Evolutionary conservation across 176 grass and related monocot species (phyloP).

Genomic region (Otatea glauca): DNA sequence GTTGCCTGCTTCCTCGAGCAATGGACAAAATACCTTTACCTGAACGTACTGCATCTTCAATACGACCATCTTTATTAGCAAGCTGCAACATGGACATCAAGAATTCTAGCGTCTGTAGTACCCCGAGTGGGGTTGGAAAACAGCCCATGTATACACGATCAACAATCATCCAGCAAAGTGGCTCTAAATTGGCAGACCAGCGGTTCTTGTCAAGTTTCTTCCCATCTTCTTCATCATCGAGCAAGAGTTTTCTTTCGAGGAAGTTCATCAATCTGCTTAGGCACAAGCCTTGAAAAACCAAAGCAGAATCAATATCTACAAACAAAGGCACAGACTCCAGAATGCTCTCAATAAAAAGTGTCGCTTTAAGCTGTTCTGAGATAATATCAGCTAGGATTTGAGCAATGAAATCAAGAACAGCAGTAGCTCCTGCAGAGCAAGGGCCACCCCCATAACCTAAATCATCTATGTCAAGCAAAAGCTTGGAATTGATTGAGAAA

Average conservation of each 20-base stretch:
- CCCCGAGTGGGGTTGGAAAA: slow-evolving; percentile 88
- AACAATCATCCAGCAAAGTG: slow-evolving; percentile 94
- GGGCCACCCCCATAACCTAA: slow-evolving; percentile 94
- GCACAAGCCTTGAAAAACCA: slow-evolving; percentile 97
- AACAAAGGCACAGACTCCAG: slow-evolving; percentile 89
- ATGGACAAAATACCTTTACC: slow-evolving; percentile 97
- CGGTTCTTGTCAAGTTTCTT: slow-evolving; percentile 93
- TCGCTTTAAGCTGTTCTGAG: slow-evolving; percentile 85
- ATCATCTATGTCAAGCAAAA: slow-evolving; percentile 95
- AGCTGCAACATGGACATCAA: slow-evolving; percentile 97
- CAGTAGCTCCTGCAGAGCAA: slow-evolving; percentile 95
- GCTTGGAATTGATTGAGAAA: slow-evolving; percentile 76
- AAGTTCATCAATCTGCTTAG: slow-evolving; percentile 99
- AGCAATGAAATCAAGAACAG: slow-evolving; percentile 96
- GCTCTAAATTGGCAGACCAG: slow-evolving; percentile 93
- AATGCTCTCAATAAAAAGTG: slow-evolving; percentile 80
- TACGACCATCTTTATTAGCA: slow-evolving; percentile 93
- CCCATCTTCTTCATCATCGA: slow-evolving; percentile 93
- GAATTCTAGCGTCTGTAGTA: slow-evolving; percentile 84
- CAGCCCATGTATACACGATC: slow-evolving; percentile 97
- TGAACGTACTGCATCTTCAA: slow-evolving; percentile 84
- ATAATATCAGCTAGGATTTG: slow-evolving; percentile 94
- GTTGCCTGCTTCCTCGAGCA: slow-evolving; percentile 80
- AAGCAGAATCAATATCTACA: slow-evolving; percentile 79
- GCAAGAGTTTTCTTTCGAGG: slow-evolving; percentile 89